Conservation (phyloP, 495 filamentous ascomycete genomes). For the Trichocladium uniseriatum region DNA sequence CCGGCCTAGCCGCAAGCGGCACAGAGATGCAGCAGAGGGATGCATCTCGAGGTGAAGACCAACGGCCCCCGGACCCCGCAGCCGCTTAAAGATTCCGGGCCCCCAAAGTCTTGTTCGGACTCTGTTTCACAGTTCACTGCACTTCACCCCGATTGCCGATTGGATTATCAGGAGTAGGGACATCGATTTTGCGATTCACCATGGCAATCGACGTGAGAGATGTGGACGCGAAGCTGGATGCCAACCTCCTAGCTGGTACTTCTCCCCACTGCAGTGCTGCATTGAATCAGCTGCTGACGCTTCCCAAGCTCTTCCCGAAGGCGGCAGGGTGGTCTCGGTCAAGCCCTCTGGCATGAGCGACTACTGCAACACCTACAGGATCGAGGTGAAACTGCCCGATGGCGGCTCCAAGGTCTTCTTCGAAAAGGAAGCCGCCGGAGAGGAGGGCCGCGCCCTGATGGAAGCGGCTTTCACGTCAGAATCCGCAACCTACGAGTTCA, state of each 20-base stretch:
- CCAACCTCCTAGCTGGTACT: slow-evolving; percentile 12
- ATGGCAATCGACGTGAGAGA: slow-evolving; percentile 16
- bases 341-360: slow-evolving; percentile 16
- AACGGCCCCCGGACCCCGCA: background rate
- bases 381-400: slow-evolving; percentile 16
- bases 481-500: slow-evolving; percentile 14
- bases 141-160: background rate
- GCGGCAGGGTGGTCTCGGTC: slow-evolving; percentile 13
- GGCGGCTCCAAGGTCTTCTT: slow-evolving; percentile 14
- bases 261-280: background rate
- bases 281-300: background rate
- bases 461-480: slow-evolving; percentile 13
- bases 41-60: background rate
- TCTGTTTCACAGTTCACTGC: background rate
- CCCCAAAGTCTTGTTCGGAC: no score
- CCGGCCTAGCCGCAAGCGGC: slow-evolving; percentile 3
- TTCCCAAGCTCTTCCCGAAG: slow-evolving; percentile 10
- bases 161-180: background rate
- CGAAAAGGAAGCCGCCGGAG: slow-evolving; percentile 12
- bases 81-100: no score
- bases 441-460: slow-evolving; percentile 6
- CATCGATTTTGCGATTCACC: background rate
- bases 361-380: slow-evolving; percentile 16
- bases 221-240: slow-evolving; percentile 12
- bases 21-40: background rate